Conservation (phyloP, 345 rosid species). For the Streptanthus diversifolius region DNA sequence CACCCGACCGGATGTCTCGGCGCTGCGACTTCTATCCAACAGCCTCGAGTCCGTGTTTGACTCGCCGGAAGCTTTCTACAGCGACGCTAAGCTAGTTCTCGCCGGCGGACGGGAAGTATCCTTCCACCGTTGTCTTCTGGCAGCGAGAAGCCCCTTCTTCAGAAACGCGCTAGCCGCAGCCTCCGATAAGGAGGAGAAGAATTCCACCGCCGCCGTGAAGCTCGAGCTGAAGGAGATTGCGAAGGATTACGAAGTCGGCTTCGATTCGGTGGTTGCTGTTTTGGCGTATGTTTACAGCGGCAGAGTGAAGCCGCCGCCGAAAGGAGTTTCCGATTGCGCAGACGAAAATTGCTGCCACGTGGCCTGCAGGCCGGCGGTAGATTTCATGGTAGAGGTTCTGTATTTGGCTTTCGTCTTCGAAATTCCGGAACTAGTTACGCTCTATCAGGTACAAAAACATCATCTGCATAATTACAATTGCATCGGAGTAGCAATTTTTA, state of each 20-base stretch:
- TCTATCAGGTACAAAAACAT: conserved; percentile 49
- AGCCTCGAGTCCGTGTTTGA: conserved; percentile 50
- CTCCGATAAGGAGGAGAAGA: conserved; percentile 33
- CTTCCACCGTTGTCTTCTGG: conserved; percentile 71
- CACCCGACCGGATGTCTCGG: conserved; percentile 38
- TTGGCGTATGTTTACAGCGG: conserved; percentile 66
- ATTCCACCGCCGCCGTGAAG: conserved; percentile 24
- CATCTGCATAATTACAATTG: neutral
- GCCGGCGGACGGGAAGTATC: conserved; percentile 47
- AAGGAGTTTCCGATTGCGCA: conserved; percentile 54
- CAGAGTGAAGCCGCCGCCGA: conserved; percentile 52
- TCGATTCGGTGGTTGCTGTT: conserved; percentile 57
- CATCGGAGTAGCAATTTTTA: neutral
- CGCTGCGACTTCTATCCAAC: conserved; percentile 52
- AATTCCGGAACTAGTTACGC: conserved; percentile 55
- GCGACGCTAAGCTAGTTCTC: conserved; percentile 59
- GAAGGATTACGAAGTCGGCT: conserved; percentile 50
- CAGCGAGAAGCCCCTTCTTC: conserved; percentile 63
- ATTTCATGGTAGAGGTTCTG: conserved; percentile 63
- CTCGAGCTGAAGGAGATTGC: conserved; percentile 59
- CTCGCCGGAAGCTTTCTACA: conserved; percentile 46
- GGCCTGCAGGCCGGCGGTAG: conserved; percentile 71
- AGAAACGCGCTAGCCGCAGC: conserved; percentile 39
- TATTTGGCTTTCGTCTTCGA: conserved; percentile 60
- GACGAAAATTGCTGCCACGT: conserved; percentile 68